Conservation (phyloP, 371 early-diverging fungal species). For the Mortierella sp. region DNA sequence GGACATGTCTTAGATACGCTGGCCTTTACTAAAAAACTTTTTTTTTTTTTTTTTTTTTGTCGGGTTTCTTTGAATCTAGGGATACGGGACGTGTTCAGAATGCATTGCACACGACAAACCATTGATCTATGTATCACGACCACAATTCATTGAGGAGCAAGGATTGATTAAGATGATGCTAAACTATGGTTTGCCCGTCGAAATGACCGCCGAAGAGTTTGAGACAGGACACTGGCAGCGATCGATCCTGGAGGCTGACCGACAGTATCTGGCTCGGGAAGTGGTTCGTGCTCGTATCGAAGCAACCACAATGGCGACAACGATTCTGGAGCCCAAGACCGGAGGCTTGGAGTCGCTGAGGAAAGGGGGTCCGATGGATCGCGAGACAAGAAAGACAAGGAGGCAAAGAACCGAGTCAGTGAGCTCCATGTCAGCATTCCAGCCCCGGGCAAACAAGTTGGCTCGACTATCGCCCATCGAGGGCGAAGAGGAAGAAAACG, state of each 20-base stretch:
- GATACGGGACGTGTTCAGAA: constrained; percentile 87
- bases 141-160: constrained; percentile 82
- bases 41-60: neutral
- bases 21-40: neutral
- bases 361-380: constrained; percentile 1
- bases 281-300: constrained; percentile 6
- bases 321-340: neutral
- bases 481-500: neutral
- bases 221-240: constrained; percentile 69
- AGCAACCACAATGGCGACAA: neutral
- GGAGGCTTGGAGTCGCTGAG: constrained; percentile 4
- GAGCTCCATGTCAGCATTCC: constrained; percentile 15
- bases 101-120: constrained; percentile 78
- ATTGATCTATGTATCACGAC: constrained; percentile 81
- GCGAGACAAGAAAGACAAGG: constrained; percentile 1
- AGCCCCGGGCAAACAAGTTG: constrained; percentile 21
- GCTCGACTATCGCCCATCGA: constrained; percentile 6
- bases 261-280: constrained; percentile 21
- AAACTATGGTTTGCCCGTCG: constrained; percentile 71
- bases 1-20: neutral
- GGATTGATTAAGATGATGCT: constrained; percentile 75
- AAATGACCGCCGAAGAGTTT: constrained; percentile 70
- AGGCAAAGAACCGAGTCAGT: constrained; percentile 18
- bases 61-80: constrained; percentile 53
- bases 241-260: constrained; percentile 47